Conservation (phyloP, 768 basidiomycete genomes). For the Pleurotus giganteus region DNA sequence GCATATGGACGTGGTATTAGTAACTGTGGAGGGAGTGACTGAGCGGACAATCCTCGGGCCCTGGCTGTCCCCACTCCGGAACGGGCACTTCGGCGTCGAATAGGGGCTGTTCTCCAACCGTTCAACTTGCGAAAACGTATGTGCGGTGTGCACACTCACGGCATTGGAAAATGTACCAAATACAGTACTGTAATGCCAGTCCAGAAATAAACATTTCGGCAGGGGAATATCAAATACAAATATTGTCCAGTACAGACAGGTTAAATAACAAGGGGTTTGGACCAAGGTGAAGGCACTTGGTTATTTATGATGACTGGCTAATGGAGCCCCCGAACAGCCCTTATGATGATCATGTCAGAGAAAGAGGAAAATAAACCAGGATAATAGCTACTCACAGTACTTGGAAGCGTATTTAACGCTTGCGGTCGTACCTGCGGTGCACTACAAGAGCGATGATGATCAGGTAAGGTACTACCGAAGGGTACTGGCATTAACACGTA, state of each 20-base stretch:
- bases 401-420: slow-evolving; percentile 49
- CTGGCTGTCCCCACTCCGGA: not conserved
- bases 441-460: slow-evolving; percentile 24
- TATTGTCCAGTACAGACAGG: too few relatives aligned
- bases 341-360: not conserved
- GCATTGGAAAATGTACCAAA: too few relatives aligned
- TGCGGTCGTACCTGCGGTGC: slow-evolving; percentile 37
- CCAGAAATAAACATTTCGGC: not conserved
- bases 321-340: slow-evolving; percentile 8
- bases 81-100: not conserved
- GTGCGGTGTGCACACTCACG: too few relatives aligned
- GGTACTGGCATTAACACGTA: too few relatives aligned
- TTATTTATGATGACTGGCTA: too few relatives aligned
- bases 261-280: too few relatives aligned
- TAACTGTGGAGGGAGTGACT: not conserved
- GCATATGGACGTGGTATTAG: not conserved
- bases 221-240: not conserved
- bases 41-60: not conserved
- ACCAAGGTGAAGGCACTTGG: too few relatives aligned
- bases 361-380: not conserved
- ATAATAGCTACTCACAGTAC: slow-evolving; percentile 45
- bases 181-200: too few relatives aligned
- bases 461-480: too few relatives aligned
- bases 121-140: too few relatives aligned
- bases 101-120: not conserved